Evolutionary conservation across 2,329 filamentous ascomycete species (phyloP), one percentile per base, ranked within the genome.

Genomic region (Colletotrichum eleusines): DNA sequence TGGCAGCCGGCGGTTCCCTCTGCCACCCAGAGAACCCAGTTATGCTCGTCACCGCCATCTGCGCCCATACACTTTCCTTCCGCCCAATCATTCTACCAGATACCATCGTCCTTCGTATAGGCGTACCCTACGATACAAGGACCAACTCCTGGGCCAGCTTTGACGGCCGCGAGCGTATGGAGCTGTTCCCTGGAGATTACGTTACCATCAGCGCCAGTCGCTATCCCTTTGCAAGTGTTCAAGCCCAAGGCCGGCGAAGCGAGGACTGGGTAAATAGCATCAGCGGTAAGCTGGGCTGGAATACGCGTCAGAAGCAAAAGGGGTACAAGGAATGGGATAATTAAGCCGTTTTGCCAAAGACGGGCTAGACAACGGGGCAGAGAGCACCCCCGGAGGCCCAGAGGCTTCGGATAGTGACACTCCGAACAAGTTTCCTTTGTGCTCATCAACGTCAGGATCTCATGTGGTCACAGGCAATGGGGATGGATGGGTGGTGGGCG

Each of bases 61-160:
- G 95, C 79, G 94, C 96, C 1, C 95, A 98, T 81, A 98, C 95
- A 0, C 86, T 98, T 3, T 97, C 94, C 2, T 98, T 98, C 86
- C 88, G 96, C 14, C 95, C 95, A n/a, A 96, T 98, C 76, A 96
- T 98, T 76, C 86, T 98, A 3, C 96, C 96, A 0, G 96, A 99
- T 81, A 98, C 95, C 0, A 97, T 98, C 73, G 95, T 98, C 1
- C 85, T 99, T 71, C 90, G 96, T 46, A 88, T 97, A 23, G 96
- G 95, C 14, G 95, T 98, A n/a, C 96, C 96, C 0, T 98, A 97
- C 79, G 92, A 97, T 80, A 94, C 95, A 11, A 87, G 96, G 60
- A 94, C 94, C 5, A 92, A 90, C 75, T 95, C 92, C 50, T 99
- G 96, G 95, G 96, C 95, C n/a, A 97, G 94, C 80, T 99, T 99